Conservation (phyloP, 129 eudicot species). For the Escallonia rubra region DNA sequence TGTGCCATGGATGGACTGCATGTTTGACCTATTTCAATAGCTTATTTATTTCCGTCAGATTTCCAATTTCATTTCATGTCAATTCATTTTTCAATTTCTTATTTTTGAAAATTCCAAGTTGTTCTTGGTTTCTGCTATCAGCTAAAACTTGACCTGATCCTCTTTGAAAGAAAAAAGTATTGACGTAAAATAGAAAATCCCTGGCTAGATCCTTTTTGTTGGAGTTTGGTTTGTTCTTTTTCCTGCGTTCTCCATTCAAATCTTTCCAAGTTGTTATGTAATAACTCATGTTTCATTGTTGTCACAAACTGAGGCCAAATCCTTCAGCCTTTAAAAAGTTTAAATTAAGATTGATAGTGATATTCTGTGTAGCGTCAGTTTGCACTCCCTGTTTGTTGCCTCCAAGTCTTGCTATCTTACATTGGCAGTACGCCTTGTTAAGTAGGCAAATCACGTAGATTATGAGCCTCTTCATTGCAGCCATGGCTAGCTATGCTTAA, state of each 20-base stretch:
- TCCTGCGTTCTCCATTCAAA: not conserved
- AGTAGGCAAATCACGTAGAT: not conserved
- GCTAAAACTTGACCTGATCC: too few relatives aligned
- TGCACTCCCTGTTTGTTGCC: not conserved
- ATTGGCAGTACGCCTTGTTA: not conserved
- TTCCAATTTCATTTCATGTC: too few relatives aligned
- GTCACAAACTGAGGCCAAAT: not conserved
- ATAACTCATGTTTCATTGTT: not conserved
- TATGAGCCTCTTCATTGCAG: not conserved
- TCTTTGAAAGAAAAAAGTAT: too few relatives aligned
- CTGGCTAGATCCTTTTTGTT: too few relatives aligned
- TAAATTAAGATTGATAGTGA: not conserved
- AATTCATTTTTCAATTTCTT: too few relatives aligned
- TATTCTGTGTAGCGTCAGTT: not conserved
- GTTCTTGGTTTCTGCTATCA: too few relatives aligned
- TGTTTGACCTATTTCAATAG: too few relatives aligned
- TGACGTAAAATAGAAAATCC: too few relatives aligned
- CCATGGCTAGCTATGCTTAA: not conserved
- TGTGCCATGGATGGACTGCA: too few relatives aligned
- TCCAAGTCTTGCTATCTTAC: not conserved
- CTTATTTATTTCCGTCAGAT: too few relatives aligned
- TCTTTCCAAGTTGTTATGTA: not conserved
- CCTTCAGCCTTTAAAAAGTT: not conserved
- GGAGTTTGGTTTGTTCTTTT: not conserved
- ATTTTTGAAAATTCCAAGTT: too few relatives aligned